phyloP scores from a whole-genome alignment of 1,284 basidiomycete genomes.

The Mycena sp. region DNA sequence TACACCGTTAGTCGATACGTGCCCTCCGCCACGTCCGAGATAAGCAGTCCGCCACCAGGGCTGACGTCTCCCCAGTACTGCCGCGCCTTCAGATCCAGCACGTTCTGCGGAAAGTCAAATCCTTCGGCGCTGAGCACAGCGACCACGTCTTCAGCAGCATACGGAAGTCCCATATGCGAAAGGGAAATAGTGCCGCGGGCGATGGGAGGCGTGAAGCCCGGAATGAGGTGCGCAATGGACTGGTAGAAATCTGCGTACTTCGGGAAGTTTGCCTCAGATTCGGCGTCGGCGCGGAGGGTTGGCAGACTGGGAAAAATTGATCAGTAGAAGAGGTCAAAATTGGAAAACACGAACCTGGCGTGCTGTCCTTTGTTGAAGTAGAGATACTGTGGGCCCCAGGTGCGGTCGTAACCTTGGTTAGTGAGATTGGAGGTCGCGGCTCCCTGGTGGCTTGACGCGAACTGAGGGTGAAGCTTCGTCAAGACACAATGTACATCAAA shows the following conservation, averaged over 20 bases:
- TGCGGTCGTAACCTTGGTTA: conserved; percentile 19
- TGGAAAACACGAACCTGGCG: not conserved
- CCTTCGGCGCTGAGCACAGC: conserved; percentile 13
- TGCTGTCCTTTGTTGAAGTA: conserved; percentile 22
- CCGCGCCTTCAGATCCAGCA: conserved; percentile 11
- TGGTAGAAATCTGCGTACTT: conserved; percentile 15
- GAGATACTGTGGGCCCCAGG: conserved; percentile 18
- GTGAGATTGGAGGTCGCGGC: conserved; percentile 18
- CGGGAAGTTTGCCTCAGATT: conserved; percentile 2
- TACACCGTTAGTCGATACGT: conserved; percentile 16
- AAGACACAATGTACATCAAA: not conserved
- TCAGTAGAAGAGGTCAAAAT: not conserved
- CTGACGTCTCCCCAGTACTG: conserved; percentile 20
- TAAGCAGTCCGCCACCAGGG: not conserved
- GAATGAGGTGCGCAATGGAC: conserved; percentile 11
- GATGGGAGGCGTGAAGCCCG: conserved; percentile 7
- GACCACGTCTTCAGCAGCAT: conserved; percentile 1
- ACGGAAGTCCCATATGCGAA: not conserved
- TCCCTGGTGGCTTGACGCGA: conserved; percentile 17
- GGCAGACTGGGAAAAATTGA: conserved; percentile 1
- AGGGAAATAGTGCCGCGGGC: conserved; percentile 13
- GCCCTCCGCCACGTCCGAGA: conserved; percentile 4
- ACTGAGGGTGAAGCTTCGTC: not conserved
- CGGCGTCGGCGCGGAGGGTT: conserved; percentile 18
- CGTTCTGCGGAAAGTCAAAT: conserved; percentile 14